A percentile compares a stretch with the other conserved stretches of the same genome.
Evolutionary conservation across 2,329 filamentous ascomycete genomes (phyloP).

Genomic region (Aspergillus pseudoglaucus): DNA sequence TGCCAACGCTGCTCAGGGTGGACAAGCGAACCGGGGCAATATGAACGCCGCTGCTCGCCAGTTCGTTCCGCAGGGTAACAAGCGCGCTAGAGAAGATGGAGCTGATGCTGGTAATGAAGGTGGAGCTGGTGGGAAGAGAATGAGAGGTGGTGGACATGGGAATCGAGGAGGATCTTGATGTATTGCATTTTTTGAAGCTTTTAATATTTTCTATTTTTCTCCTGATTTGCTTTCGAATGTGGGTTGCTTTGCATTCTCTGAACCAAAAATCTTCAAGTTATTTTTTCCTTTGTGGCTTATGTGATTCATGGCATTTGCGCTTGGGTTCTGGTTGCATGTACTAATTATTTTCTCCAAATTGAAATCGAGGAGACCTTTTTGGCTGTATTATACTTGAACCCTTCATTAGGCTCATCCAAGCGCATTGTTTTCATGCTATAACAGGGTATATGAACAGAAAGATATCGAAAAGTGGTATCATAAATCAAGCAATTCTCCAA

Average conservation of each 20-base stretch:
- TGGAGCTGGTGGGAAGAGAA: constrained; percentile 41
- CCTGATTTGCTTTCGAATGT: constrained; percentile 1
- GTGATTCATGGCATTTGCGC: background rate
- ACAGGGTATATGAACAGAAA: constrained; percentile 1
- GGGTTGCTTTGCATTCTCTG: background rate
- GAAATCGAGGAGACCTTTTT: background rate
- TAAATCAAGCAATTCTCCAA: background rate
- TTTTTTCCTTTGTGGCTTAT: constrained; percentile 5
- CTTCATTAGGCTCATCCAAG: background rate
- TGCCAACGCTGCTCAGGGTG: constrained; percentile 22
- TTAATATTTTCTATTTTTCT: constrained; percentile 11
- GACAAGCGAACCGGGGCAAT: constrained; percentile 28
- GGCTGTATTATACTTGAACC: too few species aligned
- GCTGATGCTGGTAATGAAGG: constrained; percentile 30
- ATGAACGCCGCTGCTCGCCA: constrained; percentile 47
- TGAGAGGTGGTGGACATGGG: constrained; percentile 37
- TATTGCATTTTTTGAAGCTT: constrained; percentile 3
- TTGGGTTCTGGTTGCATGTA: background rate
- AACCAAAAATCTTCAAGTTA: constrained; percentile 3
- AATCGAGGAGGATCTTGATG: constrained; percentile 23
- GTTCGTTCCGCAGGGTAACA: constrained; percentile 53
- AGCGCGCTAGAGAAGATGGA: constrained; percentile 50
- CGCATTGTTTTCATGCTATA: background rate
- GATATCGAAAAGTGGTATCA: background rate
- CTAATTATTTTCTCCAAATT: background rate